A percentile compares a stretch with the other conserved stretches of the same genome.
Evolutionary conservation across 192 early-diverging fungal species (phyloP).

Genomic region (Backusella tarrabulga): DNA sequence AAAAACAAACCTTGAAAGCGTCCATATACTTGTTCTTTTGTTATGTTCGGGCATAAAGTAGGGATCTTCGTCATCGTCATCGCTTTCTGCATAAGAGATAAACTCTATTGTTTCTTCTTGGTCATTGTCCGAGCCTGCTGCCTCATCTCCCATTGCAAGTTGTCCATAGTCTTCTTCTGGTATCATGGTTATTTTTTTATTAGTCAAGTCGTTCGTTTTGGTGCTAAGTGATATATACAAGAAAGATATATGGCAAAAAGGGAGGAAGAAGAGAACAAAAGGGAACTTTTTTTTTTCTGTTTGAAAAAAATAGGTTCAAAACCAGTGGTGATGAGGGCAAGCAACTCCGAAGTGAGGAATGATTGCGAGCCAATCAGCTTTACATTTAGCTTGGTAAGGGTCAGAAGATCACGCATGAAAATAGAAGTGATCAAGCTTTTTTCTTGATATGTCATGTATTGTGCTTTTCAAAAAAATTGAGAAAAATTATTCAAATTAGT

Average conservation of each 20-base stretch:
- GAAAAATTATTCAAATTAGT: too few species aligned
- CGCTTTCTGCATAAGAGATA: slow-evolving; percentile 40
- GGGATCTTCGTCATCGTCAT: slow-evolving; percentile 44
- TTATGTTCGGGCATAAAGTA: slow-evolving; percentile 38
- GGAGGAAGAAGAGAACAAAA: neutral
- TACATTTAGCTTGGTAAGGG: neutral
- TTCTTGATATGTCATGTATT: too few species aligned
- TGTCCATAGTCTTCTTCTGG: slow-evolving; percentile 15
- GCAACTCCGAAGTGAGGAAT: neutral
- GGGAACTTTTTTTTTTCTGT: neutral
- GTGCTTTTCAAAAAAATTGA: too few species aligned
- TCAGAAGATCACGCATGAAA: neutral
- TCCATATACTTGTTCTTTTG: slow-evolving; percentile 36
- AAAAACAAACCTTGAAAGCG: slow-evolving; percentile 22
- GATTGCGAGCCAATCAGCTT: neutral
- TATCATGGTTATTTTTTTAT: slow-evolving; percentile 1
- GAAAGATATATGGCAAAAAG: neutral
- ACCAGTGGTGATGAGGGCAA: neutral
- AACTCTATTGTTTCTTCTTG: slow-evolving; percentile 39
- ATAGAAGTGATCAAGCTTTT: too few species aligned
- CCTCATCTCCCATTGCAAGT: neutral
- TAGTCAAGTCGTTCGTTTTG: neutral
- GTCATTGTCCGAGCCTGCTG: slow-evolving; percentile 20
- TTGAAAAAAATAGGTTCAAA: neutral
- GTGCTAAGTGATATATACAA: neutral